phyloP scores from a whole-genome alignment of 1,139 yeast genomes.

The Saccharomyces hybrid region DNA sequence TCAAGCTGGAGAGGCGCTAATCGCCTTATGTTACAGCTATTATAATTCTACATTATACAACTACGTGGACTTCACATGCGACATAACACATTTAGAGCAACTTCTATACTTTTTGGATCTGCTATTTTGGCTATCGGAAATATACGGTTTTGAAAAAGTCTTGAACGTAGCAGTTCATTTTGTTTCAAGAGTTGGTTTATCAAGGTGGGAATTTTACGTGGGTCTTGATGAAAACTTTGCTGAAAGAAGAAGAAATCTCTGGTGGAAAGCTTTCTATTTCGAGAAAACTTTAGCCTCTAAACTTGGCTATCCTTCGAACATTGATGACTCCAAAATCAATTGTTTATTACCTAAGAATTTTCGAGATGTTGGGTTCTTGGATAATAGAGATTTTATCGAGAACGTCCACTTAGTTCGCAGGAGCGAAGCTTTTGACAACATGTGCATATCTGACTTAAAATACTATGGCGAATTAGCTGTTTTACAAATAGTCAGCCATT shows the following conservation, averaged over 20 bases:
- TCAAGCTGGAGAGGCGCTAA: conserved; percentile 19
- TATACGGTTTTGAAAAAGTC: conserved; percentile 20
- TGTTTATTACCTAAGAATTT: conserved; percentile 24
- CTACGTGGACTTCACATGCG: conserved; percentile 14
- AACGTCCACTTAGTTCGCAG: conserved; percentile 11
- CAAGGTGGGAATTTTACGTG: conserved; percentile 32
- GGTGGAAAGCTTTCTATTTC: conserved; percentile 27
- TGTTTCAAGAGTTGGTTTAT: conserved; percentile 24
- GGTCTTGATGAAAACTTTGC: conserved; percentile 29
- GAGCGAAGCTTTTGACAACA: conserved; percentile 10
- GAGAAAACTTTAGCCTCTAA: conserved; percentile 15
- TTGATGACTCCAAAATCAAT: conserved; percentile 20
- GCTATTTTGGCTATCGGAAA: conserved; percentile 21
- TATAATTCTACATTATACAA: conserved; percentile 22
- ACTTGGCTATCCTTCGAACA: conserved; percentile 19
- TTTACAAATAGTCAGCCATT: conserved; percentile 15
- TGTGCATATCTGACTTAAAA: conserved; percentile 12
- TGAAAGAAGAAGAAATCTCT: conserved; percentile 25
- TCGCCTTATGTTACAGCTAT: conserved; percentile 20
- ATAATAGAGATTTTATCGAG: conserved; percentile 18
- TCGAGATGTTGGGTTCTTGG: conserved; percentile 23
- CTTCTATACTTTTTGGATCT: conserved; percentile 18
- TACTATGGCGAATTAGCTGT: conserved; percentile 20
- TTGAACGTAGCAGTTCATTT: conserved; percentile 19
- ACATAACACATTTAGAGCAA: conserved; percentile 25